A percentile compares a stretch with the other conserved stretches of the same genome.
These are phyloP conservation scores for Cyberlindnera euphorbiiphila DNA, from an alignment of 805 yeast genomes.

Conservation along the genomic window DNA sequence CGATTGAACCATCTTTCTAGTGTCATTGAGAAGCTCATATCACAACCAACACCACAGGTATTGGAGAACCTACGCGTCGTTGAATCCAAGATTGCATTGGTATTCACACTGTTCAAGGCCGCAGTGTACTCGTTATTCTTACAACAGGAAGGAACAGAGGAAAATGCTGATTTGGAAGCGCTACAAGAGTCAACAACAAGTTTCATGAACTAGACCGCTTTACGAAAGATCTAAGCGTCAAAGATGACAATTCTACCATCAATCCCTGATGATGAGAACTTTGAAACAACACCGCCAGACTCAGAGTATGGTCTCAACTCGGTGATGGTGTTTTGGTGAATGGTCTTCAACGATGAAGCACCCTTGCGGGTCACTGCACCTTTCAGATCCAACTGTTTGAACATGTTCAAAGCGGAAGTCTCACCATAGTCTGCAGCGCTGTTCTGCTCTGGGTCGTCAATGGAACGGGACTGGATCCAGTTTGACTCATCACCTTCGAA, in stretches of 20 bases:
- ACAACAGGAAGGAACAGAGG: slow-evolving; percentile 38
- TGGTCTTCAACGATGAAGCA: slow-evolving; percentile 56
- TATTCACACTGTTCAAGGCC: slow-evolving; percentile 63
- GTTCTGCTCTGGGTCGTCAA: slow-evolving; percentile 50
- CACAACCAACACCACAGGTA: slow-evolving; percentile 31
- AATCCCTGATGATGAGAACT: slow-evolving; percentile 73
- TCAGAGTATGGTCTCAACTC: slow-evolving; percentile 49
- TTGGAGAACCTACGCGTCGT: slow-evolving; percentile 52
- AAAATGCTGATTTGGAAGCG: slow-evolving; percentile 12
- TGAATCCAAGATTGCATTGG: slow-evolving; percentile 60
- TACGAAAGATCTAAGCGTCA: slow-evolving; percentile 35
- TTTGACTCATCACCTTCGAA: slow-evolving; percentile 64
- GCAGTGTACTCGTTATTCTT: slow-evolving; percentile 64
- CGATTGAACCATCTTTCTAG: slow-evolving; percentile 29
- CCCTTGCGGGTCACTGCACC: slow-evolving; percentile 58
- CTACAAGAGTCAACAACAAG: slow-evolving; percentile 24
- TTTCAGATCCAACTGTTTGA: slow-evolving; percentile 91
- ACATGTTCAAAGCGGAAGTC: slow-evolving; percentile 85
- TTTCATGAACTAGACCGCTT: slow-evolving; percentile 4
- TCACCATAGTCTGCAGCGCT: slow-evolving; percentile 48
- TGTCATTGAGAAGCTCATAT: slow-evolving; percentile 22
- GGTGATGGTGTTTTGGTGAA: slow-evolving; percentile 89
- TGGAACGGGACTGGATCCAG: slow-evolving; percentile 55
- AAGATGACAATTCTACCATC: slow-evolving; percentile 92
- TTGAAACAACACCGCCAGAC: slow-evolving; percentile 40